These are phyloP conservation scores for Anthoceros angustus DNA, from an alignment of 225 moss, liverwort and hornwort species.

Conservation along the genomic window DNA sequence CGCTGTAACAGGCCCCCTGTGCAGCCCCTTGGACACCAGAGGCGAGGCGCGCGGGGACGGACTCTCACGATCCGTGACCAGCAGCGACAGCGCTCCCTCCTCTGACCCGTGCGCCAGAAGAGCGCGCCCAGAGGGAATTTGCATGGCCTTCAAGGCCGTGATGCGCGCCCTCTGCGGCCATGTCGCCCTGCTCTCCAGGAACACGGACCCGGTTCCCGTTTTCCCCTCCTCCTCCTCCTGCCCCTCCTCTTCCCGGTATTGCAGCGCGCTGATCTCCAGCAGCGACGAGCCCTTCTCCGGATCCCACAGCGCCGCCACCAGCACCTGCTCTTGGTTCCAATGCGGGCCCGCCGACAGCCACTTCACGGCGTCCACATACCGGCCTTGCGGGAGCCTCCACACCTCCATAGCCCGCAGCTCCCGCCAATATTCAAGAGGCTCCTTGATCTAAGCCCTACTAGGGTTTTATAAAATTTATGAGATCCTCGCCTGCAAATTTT, in stretches of 20 bases:
- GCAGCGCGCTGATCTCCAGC: neutral
- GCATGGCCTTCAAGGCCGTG: slow-evolving; percentile 5
- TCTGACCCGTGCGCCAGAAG: slow-evolving; percentile 21
- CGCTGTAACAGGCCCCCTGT: slow-evolving; percentile 42
- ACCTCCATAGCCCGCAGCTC: slow-evolving; percentile 6
- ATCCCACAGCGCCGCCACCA: slow-evolving; percentile 6
- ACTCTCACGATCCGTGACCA: slow-evolving; percentile 16
- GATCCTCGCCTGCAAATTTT: no score
- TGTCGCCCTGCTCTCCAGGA: neutral
- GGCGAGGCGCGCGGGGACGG: slow-evolving; percentile 8
- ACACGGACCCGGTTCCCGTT: neutral
- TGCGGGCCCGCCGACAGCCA: neutral
- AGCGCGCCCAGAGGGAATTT: slow-evolving; percentile 16
- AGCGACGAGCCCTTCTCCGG: neutral
- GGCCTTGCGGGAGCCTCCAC: slow-evolving; percentile 8
- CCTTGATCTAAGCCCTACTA: no score
- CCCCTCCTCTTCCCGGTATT: neutral
- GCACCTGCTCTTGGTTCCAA: neutral
- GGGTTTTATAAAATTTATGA: no score
- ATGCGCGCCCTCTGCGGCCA: slow-evolving; percentile 4
- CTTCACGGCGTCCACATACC: slow-evolving; percentile 5
- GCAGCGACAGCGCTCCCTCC: slow-evolving; percentile 24
- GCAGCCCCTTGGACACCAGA: slow-evolving; percentile 28
- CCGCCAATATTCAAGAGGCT: no score
- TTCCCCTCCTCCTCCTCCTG: neutral